These are phyloP conservation scores for Dryas alaskensis DNA, from an alignment of 306 rosid genomes.

Conservation along the genomic window DNA sequence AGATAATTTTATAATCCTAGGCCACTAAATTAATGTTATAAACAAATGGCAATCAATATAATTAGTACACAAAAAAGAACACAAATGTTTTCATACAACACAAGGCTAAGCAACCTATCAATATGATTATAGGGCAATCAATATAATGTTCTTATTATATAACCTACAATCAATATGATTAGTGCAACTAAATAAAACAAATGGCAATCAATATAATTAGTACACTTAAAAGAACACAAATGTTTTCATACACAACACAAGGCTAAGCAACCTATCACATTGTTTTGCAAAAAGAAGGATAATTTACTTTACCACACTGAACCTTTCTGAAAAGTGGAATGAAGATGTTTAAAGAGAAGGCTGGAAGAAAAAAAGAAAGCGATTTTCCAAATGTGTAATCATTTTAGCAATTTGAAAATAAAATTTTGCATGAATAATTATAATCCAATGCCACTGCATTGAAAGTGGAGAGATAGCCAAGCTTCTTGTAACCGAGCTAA, in stretches of 20 bases:
- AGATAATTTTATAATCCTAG: neutral
- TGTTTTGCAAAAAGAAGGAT: neutral
- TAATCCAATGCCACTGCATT: neutral
- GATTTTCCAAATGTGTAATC: neutral
- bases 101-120: too few relatives aligned
- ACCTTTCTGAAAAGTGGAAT: neutral
- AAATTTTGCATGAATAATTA: neutral
- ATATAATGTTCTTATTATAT: too few relatives aligned
- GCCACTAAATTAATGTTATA: neutral
- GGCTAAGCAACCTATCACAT: slow-evolving; percentile 1
- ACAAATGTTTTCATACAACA: neutral
- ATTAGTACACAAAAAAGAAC: neutral
- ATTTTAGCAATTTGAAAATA: neutral
- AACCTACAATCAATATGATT: too few relatives aligned
- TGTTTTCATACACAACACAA: neutral
- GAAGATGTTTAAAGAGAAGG: neutral
- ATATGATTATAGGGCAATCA: too few relatives aligned
- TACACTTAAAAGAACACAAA: neutral
- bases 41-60: neutral
- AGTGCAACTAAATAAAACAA: neutral
- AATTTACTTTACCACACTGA: neutral
- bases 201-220: neutral
- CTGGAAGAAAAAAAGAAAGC: neutral
- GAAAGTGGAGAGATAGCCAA: neutral
- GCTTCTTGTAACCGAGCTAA: too few relatives aligned